Base-by-base conservation (phyloP, 495 filamentous ascomycete species). In the Articulospora tetracladia region DNA sequence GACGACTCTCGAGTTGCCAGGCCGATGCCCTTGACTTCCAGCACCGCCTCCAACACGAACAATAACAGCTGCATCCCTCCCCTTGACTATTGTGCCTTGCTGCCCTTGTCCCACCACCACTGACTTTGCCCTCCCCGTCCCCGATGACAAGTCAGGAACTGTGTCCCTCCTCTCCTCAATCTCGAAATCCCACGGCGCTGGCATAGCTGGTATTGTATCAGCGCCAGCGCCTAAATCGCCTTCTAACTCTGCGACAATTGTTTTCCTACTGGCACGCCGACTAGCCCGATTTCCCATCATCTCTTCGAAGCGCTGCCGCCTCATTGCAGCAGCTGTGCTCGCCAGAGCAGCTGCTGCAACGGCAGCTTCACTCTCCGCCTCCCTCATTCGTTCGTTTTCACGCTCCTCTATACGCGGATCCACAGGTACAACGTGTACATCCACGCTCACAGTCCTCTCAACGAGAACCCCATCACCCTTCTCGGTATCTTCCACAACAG, bases 31-130 rank as follows among this genome's bases (percentile, higher is more conserved):
- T 3, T 19, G 10, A 11, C 17, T 44, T 17, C 39, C 39, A 44
- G 7, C 30, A 7, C 15, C 15, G 6, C 8, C 10, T 17, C 50
- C 30, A 23, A 60, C 57, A 2, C 48, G 27, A 2, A 54, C 57
- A 19, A 60, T 60, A 22, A 53, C 57, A 30, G 50, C 57, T 23
- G 57, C 57, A 26, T 60, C 32, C 41, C 49, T 27, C 8, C 49
- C 57, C 4, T 49, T 30, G 2, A 60, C 57, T 19, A 60, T 23
- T 13, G 15, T 41, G 3, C 49, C 57, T 25, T 51, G 27, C 19
- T 34, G 25, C 4, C 57, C 28, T 23, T 32, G 15, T n/a, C 36
- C 36, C 15, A 53, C 36, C 23, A 51, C 27, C 17, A 32, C 20
- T 47, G n/a, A 12, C 23, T 39, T 19, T 20, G 12, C 30, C 10